Base-by-base conservation (phyloP, 1,139 yeast genomes). In the Geotrichum macrosporum region DNA sequence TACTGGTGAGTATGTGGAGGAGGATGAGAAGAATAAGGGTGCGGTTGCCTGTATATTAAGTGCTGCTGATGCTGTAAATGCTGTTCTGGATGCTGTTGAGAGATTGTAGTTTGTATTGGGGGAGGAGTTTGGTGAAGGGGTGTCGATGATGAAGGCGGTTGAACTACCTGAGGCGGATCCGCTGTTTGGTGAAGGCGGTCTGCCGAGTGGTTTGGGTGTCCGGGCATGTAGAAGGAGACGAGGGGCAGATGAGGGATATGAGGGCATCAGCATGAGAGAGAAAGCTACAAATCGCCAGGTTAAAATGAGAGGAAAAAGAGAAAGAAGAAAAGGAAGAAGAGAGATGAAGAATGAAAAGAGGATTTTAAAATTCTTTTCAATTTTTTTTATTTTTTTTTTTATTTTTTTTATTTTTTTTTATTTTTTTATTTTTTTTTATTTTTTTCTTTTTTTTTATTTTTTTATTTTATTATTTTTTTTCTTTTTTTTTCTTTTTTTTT, bases 101-200 rank as follows among this genome's bases (percentile, higher is more conserved):
- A 3, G 19, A 10, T 15, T 5, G 39, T 12, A 13, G 13, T 21
- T 9, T 13, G 24, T 22, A 4, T 29, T 5, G 6, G 39, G 39
- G 15, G 39, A 27, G 15, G 39, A 27, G 27, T 16, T 15, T 10
- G 38, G 4, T 13, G 38, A 35, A 27, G 30, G 30, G 30, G 39
- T 3, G n/a, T n/a, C 29, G 24, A 27, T 10, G 24, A 4, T 12
- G 38, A 20, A 27, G 30, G 30, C 18, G 39, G 4, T 19, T 24
- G 39, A 22, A 35, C 21, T 8, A 31, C 39, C 39, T 24, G 27
- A 24, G 39, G 15, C 31, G 39, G n/a, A 27, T 35, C 39, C 8
- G 39, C 15, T 5, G 39, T n/a, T 6, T 26, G 24, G 30, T 19
- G 21, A 20, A 31, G 12, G 16, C 24, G 39, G 39, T 31, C 31